Conservation (phyloP, 2,329 filamentous ascomycete genomes). For the Verticillium longisporum region DNA sequence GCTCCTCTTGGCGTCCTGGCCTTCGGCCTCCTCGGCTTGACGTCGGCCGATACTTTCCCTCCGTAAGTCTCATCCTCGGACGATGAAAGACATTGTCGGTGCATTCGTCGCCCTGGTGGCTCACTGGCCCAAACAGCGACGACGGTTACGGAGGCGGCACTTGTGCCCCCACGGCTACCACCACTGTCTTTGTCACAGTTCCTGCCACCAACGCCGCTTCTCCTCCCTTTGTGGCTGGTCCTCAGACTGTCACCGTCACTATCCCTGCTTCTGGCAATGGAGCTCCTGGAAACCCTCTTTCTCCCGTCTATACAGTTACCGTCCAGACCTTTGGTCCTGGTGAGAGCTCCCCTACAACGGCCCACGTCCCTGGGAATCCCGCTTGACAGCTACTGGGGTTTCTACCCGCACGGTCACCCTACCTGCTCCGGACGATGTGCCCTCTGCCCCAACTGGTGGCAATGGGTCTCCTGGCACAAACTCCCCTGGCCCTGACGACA, state of each 20-base stretch:
- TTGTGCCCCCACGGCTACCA: constrained; percentile 31
- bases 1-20: constrained; percentile 27
- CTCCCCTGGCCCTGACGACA: not conserved
- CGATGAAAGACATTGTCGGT: not conserved
- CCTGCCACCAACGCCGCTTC: constrained; percentile 21
- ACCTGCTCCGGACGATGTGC: constrained; percentile 10
- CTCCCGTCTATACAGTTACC: constrained; percentile 12
- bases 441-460: not conserved
- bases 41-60: constrained; percentile 23
- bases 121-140: constrained; percentile 1
- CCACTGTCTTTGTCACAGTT: constrained; percentile 43
- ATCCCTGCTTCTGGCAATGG: constrained; percentile 4
- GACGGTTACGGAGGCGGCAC: constrained; percentile 6
- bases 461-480: not conserved
- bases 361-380: constrained; percentile 11
- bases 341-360: constrained; percentile 12
- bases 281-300: constrained; percentile 9
- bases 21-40: constrained; percentile 23
- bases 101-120: not conserved
- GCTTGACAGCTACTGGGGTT: not conserved
- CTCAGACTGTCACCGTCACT: constrained; percentile 7
- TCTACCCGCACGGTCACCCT: constrained; percentile 10
- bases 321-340: constrained; percentile 10
- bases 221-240: constrained; percentile 1
- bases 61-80: constrained; percentile 19